Evolutionary conservation across 2,329 filamentous ascomycete genomes (phyloP), one percentile per base, ranked within the genome.

Genomic region (Penicillium griseofulvum): DNA sequence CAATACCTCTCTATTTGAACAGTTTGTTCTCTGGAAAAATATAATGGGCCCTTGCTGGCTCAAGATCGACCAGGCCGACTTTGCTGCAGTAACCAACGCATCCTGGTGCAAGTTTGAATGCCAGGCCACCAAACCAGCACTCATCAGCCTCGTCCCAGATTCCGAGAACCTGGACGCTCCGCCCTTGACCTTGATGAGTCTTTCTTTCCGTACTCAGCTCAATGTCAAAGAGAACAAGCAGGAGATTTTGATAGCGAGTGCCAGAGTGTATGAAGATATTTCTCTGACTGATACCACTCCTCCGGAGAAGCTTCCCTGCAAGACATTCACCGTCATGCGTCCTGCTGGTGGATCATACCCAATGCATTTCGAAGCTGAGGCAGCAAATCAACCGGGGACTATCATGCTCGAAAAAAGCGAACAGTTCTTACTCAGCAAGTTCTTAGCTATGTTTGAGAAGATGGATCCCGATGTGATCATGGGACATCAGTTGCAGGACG

Each of bases 11-110:
- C 81, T 99, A 0, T 99, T 99, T 65, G 94, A 99, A 74, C 94
- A 99, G 66, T 99, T 99, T 69, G 94, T 99, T 19, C 81, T 99
- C 5, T 97, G 92, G 89, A 97, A 97, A 77, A 96, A 96, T 69
- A 90, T 99, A 65, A 99, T 97, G 93, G 94, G 94, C 1, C 94
- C 94, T 29, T 97, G 94, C 72, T 99, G 94, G 94, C 83, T 99
- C 43, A 92, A 88, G 69, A 94, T 99, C 52, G 83, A 91, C 62
- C 87, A 89, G 62, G 89, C 89, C 29, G 87, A 97, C 71, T 97
- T 96, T 70, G 82, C 83, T 17, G 81, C 88, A 6, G 81, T 97
- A 63, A 93, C 91, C 73, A 97, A 97, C 65, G 89, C 91, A 11
- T 99, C 94, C 0, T 94, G 95, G 83, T 97, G 94, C 80, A 97